These are phyloP conservation scores for Salvia splendens DNA, from an alignment of 257 asterid genomes.

Conservation along the genomic window DNA sequence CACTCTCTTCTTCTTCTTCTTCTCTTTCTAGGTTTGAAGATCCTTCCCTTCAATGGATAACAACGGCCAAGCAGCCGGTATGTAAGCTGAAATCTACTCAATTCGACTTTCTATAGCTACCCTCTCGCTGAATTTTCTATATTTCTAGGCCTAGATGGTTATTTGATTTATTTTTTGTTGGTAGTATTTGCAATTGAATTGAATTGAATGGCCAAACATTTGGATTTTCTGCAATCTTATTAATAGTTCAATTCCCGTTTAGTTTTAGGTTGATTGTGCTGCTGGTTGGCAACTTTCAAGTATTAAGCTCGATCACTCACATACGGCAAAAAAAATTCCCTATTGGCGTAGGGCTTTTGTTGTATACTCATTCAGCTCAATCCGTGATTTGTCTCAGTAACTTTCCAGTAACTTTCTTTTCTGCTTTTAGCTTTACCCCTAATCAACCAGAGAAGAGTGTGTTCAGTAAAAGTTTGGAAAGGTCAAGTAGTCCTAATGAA, in stretches of 20 bases:
- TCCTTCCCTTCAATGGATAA: slow-evolving; percentile 46
- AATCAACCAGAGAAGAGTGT: slow-evolving; percentile 38
- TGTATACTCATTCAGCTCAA: neutral
- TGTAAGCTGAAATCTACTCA: slow-evolving; percentile 16
- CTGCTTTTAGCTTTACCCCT: slow-evolving; percentile 40
- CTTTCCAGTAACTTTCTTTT: slow-evolving; percentile 38
- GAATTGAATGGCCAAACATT: neutral
- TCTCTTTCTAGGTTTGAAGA: slow-evolving; percentile 33
- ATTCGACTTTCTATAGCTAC: neutral
- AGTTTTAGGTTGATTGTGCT: slow-evolving; percentile 4
- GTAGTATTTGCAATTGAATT: slow-evolving; percentile 6
- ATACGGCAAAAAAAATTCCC: neutral
- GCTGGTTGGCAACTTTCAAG: neutral
- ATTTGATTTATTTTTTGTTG: slow-evolving; percentile 15
- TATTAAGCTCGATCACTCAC: slow-evolving; percentile 1
- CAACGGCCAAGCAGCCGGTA: slow-evolving; percentile 48
- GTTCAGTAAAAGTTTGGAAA: slow-evolving; percentile 36
- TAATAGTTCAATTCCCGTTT: neutral
- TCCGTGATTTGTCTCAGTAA: slow-evolving; percentile 1
- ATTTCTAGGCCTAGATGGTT: slow-evolving; percentile 8
- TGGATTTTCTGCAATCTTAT: neutral
- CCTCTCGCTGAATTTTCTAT: neutral
- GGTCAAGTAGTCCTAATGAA: slow-evolving; percentile 37
- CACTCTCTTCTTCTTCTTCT: slow-evolving; percentile 19
- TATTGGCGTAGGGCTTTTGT: neutral